Percentiles rank a stretch among this genome's conserved stretches.
Conservation (phyloP, 2,329 filamentous ascomycete species). For the Cordyceps farinosa region DNA sequence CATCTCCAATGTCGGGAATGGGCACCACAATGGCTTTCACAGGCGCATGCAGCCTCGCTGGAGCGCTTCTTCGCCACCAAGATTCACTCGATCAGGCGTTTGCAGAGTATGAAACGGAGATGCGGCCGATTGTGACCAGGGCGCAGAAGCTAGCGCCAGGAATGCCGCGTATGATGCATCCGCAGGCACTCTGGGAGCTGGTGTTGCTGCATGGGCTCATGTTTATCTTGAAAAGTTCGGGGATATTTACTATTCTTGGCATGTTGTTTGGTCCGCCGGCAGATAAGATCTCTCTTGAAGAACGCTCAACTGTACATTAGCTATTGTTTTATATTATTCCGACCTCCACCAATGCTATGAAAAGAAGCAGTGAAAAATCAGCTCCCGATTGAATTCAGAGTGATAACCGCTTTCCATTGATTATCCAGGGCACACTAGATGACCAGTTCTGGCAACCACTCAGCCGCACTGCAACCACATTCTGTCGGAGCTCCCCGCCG, state of each 20-base stretch:
- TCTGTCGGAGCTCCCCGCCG: not conserved
- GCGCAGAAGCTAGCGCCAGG: conserved; percentile 34
- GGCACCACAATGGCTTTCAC: conserved; percentile 44
- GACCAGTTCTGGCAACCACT: not conserved
- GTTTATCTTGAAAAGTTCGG: not conserved
- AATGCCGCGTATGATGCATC: conserved; percentile 26
- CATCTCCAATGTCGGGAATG: conserved; percentile 45
- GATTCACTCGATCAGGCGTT: conserved; percentile 30
- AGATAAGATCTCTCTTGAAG: not conserved
- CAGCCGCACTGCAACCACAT: not conserved
- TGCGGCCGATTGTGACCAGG: conserved; percentile 38
- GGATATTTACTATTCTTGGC: not conserved
- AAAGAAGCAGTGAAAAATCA: not conserved
- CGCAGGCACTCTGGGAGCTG: conserved; percentile 28
- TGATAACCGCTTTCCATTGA: too few relatives aligned
- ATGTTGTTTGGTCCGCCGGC: conserved; percentile 12
- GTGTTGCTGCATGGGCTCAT: conserved; percentile 22
- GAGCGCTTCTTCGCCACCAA: conserved; percentile 34
- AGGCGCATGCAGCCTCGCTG: conserved; percentile 49
- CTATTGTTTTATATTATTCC: not conserved
- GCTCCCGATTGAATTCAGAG: too few relatives aligned
- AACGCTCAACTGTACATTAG: not conserved
- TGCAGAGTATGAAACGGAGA: conserved; percentile 37
- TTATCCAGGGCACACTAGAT: not conserved
- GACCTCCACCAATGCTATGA: not conserved